A percentile compares a stretch with the other conserved stretches of the same genome.
Conservation (phyloP, 1,139 yeast species). For the Yarrowia galli region DNA sequence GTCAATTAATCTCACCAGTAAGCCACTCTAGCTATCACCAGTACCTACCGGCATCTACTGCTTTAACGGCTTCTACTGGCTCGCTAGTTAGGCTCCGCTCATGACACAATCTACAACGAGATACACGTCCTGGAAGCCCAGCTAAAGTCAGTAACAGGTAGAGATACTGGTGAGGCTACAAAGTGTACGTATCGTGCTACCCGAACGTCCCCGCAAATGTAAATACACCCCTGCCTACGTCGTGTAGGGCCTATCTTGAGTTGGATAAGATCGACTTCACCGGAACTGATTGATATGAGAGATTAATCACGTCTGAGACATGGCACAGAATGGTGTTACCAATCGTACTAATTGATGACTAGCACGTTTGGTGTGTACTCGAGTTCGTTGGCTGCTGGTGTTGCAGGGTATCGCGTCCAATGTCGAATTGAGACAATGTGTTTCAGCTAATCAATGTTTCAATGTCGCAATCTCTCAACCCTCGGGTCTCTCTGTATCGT, state of each 20-base stretch:
- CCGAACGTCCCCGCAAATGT: constrained; percentile 17
- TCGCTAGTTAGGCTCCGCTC: constrained; percentile 11
- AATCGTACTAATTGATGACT: no score
- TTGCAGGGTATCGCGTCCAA: neutral
- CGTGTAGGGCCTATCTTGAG: constrained; percentile 13
- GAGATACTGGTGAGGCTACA: neutral
- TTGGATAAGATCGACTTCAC: neutral
- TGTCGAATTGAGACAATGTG: neutral
- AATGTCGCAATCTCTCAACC: no score
- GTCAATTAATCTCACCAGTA: neutral
- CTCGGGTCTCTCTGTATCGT: neutral
- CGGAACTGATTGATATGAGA: neutral
- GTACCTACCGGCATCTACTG: no score
- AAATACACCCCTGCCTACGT: constrained; percentile 29
- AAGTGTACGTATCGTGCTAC: constrained; percentile 1
- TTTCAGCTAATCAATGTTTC: neutral
- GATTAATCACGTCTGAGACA: constrained; percentile 9
- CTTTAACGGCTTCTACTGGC: no score
- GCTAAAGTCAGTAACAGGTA: neutral
- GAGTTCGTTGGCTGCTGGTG: no score
- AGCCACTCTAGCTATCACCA: no score
- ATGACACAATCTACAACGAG: constrained; percentile 12
- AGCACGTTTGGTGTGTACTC: no score
- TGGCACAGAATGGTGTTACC: neutral
- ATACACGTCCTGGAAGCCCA: neutral